Evolutionary conservation across 352 stramenopile genomes (phyloP).

Genomic region (Pythium folliculosum): DNA sequence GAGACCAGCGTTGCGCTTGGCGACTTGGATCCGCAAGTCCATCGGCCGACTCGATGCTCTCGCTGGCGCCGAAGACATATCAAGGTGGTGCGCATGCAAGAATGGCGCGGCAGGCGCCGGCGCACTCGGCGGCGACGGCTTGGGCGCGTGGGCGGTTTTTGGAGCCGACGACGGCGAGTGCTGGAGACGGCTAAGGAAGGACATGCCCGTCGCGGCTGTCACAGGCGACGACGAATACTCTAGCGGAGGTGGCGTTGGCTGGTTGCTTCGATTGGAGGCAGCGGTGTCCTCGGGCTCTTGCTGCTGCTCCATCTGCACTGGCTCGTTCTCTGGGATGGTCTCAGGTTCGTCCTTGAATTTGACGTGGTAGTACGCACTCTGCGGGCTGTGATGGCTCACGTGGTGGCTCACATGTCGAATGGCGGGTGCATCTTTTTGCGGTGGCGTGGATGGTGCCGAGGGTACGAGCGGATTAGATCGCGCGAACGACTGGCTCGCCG

Average conservation of each 20-base stretch:
- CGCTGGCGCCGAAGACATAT: slow-evolving; percentile 1
- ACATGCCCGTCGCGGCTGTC: slow-evolving; percentile 2
- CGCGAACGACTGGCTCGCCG: slow-evolving; percentile 24
- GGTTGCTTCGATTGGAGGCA: slow-evolving; percentile 5
- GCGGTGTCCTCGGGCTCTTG: neutral
- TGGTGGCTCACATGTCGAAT: slow-evolving; percentile 13
- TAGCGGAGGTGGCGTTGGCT: slow-evolving; percentile 25
- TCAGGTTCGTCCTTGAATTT: slow-evolving; percentile 29
- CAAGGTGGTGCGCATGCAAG: neutral
- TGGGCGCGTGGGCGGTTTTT: neutral
- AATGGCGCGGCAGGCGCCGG: slow-evolving; percentile 4
- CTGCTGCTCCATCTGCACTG: neutral
- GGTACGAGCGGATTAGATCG: slow-evolving; percentile 27
- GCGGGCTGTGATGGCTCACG: slow-evolving; percentile 25
- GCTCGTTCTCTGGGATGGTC: neutral
- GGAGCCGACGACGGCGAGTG: slow-evolving; percentile 15
- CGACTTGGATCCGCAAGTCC: slow-evolving; percentile 73
- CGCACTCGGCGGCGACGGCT: slow-evolving; percentile 2
- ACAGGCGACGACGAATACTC: slow-evolving; percentile 44
- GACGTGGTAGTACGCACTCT: slow-evolving; percentile 26
- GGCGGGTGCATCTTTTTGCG: slow-evolving; percentile 21
- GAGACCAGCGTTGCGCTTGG: slow-evolving; percentile 70
- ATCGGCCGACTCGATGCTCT: slow-evolving; percentile 22
- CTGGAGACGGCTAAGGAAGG: slow-evolving; percentile 19
- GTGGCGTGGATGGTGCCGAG: slow-evolving; percentile 27